Percentiles rank a stretch among this genome's conserved stretches.
Evolutionary conservation across 2,329 filamentous ascomycete genomes (phyloP).

Genomic region (Aphanoascus verrucosus): DNA sequence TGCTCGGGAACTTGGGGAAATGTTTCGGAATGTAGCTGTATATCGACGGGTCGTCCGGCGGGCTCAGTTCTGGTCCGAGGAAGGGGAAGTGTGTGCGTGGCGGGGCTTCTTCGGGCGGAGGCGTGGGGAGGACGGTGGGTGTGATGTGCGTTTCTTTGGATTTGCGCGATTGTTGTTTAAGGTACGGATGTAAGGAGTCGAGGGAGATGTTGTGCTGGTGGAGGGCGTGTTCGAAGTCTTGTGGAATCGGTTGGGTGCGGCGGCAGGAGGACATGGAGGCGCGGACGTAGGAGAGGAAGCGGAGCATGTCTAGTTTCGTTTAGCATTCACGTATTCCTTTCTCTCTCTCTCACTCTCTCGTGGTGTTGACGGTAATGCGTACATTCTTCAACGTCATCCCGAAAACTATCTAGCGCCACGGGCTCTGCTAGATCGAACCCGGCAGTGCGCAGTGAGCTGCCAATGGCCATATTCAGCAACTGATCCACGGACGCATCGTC

Average conservation of each 20-base stretch:
- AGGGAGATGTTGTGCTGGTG: slow-evolving; percentile 24
- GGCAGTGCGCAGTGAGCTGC: slow-evolving; percentile 39
- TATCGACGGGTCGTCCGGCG: slow-evolving; percentile 36
- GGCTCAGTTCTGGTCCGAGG: slow-evolving; percentile 43
- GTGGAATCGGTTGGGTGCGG: slow-evolving; percentile 45
- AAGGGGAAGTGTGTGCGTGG: slow-evolving; percentile 31
- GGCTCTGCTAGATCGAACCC: slow-evolving; percentile 48
- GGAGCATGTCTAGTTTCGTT: slow-evolving; percentile 41
- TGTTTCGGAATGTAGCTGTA: slow-evolving; percentile 48
- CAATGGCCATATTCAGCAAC: slow-evolving; percentile 47
- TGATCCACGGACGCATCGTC: slow-evolving; percentile 45
- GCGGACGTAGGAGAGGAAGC: slow-evolving; percentile 44
- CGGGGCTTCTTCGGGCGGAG: slow-evolving; percentile 32
- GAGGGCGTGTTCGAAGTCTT: slow-evolving; percentile 46
- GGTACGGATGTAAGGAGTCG: slow-evolving; percentile 27
- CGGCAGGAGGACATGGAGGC: slow-evolving; percentile 49
- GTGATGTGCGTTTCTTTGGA: slow-evolving; percentile 25
- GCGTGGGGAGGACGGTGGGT: slow-evolving; percentile 27
- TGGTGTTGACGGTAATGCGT: slow-evolving; percentile 24
- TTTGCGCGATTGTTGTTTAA: slow-evolving; percentile 28
- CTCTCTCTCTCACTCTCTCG: background rate
- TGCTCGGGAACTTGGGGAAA: slow-evolving; percentile 52
- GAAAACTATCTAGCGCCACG: slow-evolving; percentile 47
- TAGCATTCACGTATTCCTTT: slow-evolving; percentile 2
- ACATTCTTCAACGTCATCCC: slow-evolving; percentile 49